Base-by-base conservation (phyloP, 129 eudicot species). In the Lonicera japonica region DNA sequence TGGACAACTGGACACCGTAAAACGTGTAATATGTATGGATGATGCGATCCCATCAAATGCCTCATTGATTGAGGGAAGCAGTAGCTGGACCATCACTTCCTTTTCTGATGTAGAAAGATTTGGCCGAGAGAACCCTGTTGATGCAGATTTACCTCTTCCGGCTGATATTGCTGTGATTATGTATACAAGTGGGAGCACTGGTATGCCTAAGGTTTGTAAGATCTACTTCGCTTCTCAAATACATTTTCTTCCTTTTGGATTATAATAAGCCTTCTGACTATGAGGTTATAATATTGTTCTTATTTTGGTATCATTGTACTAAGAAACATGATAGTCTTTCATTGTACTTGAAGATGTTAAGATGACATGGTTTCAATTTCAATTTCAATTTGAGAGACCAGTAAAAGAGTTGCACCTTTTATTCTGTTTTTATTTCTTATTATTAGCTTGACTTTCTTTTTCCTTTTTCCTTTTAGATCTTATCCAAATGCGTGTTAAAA, bases 141-240 rank as follows among this genome's bases (percentile, higher is more conserved):
- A 82, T 24, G 86, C 98, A 15, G 85, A 92, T 60, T 65, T 87
- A 60, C 98, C 98, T 40, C 85, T 80, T 61, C 59, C 88, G 20
- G 81, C 98, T 64, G 98, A 92, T 64, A 71, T 85, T 71, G 98
- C 98, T 34, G 98, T 92, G 66, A 83, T 92, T 50, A 92, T 92
- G 96, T 92, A 92, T 71, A 92, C 98, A 51, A 92, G 98, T 65
- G 98, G 98, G 25, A 92, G 98, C 59, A 87, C 98, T 16, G 98
- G 96, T 20, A 71, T 87, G 79, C 96, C 98, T n/a, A 92, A 92
- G 95, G 98, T 87, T 64, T 56, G 84, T 70, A 55, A 13, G 8
- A 47, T 50, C 47, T 64, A 11, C 60, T 67, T 21, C 43, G 51
- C 67, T 25, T 13, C 17, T 75, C 63, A 61, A 12, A 18, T 54